Base-by-base conservation (phyloP, 2,329 filamentous ascomycete genomes). In the Fusarium palustre region DNA sequence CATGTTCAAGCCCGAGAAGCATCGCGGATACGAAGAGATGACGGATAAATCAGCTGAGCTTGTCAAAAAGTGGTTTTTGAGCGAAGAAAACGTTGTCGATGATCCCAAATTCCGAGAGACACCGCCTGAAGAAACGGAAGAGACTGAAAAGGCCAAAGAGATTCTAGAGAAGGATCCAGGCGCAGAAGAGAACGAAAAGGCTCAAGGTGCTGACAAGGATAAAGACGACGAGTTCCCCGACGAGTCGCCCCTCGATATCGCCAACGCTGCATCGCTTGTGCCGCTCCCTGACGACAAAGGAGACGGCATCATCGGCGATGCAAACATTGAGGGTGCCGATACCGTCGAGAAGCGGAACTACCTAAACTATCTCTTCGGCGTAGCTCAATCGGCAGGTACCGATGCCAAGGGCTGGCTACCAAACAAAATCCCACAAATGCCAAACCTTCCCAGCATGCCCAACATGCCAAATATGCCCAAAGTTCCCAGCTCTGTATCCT, bases 21-120 rank as follows among this genome's bases (percentile, higher is more conserved):
- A 92, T 70, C 82, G 85, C 10, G 86, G 86, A 2, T 92, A 92
- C 69, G 88, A 89, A 63, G 81, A 81, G 8, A 90, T 92, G 85
- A 83, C 85, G 18, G 85, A 87, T 41, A 79, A 85, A 42, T 86
- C 89, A 3, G 86, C 86, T 41, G 84, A 86, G 62, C 77, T 88
- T 45, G 83, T 90, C 5, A 81, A 86, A 4, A 78, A 81, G 31
- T 92, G 90, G 89, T 86, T 86, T 69, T 75, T 79, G 11, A 81
- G 80, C 58, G 82, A 86, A 20, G 80, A 79, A 9, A 76, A 78
- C 2, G 71, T 86, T 16, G 76, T 81, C 8, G 85, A 86, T 50
- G 82, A 86, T 60, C 76, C 79, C 8, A 82, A 82, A 57, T 83
- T 85, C 68, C 76, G 79, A 7, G 77, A 82, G 28, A 76, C 78